These are phyloP conservation scores for Tetrahymena borealis DNA, from an alignment of 73 alveolate genomes.

Conservation along the genomic window DNA sequence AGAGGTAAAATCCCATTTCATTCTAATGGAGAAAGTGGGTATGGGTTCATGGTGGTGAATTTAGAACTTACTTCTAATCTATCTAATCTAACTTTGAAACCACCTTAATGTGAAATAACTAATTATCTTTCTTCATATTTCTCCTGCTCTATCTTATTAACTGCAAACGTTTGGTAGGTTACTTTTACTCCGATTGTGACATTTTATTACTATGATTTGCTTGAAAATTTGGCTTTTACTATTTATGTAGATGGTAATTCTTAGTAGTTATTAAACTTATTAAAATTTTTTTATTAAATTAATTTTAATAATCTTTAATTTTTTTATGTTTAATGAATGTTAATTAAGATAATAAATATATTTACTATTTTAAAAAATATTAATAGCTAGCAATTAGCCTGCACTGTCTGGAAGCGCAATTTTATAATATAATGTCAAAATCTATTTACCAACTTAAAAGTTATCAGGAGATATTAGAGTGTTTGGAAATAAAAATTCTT, in stretches of 20 bases:
- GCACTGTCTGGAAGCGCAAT: background rate
- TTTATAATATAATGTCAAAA: background rate
- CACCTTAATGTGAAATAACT: background rate
- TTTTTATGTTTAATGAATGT: no score
- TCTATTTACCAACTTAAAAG: background rate
- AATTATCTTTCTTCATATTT: background rate
- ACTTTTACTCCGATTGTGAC: background rate
- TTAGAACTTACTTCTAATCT: background rate
- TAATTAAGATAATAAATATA: background rate
- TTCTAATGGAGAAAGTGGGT: background rate
- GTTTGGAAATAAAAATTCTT: background rate
- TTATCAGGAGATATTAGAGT: background rate
- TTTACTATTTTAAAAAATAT: background rate
- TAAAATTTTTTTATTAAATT: background rate
- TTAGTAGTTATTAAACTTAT: no score
- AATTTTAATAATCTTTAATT: background rate
- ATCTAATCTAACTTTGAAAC: background rate
- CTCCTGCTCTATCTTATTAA: background rate
- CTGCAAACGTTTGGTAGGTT: background rate
- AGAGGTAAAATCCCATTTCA: background rate
- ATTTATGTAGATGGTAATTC: background rate
- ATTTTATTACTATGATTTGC: background rate
- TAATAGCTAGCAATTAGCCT: background rate
- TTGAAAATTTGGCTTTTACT: background rate
- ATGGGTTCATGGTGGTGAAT: background rate